Evolutionary conservation across 2,329 filamentous ascomycete species (phyloP), one percentile per base, ranked within the genome.

Genomic region (Epichloe amarillans): DNA sequence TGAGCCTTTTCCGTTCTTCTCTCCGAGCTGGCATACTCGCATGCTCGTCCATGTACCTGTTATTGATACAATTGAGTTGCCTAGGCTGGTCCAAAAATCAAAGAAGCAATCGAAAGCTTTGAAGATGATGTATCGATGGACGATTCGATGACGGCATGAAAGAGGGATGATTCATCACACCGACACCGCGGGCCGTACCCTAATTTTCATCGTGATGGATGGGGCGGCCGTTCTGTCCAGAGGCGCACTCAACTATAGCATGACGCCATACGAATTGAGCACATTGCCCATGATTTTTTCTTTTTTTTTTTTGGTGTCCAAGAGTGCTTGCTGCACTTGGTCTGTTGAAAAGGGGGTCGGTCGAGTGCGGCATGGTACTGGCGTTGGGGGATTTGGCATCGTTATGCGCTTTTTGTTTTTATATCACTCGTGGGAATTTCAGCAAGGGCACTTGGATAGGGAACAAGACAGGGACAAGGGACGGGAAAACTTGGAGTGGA

Each of bases 51-150:
- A 39, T 10, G 21, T 37, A 23, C 19, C 6, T 7, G 26, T 38
- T 4, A 19, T 46, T 10, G 17, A 14, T 10, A 4, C 15, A 38
- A 38, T 38, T 38, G 12, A n/a, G 17, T 4, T 38, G 37, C 37
- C 26, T 35, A 95, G 90, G 88, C 91, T 60, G 89, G 88, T 57
- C 84, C 87, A 55, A 85, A 89, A 66, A 96, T 98, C 68, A 98
- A 97, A 69, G 89, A 95, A 65, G 89, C 88, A 17, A 96, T 98
- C 71, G 91, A 97, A 71, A 84, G 83, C 59, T 77, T 97, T 52
- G 88, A 95, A 61, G 84, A 89, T 51, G 84, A 87, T 53, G 82
- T 86, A 52, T 78, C 82, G 51, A 81, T 86, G 66, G 77, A 82
- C 55, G 79, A 82, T 63, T 80, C 77, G 54, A 80, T 81, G 73